These are phyloP conservation scores for Sanguinoderma infundibulare DNA, from an alignment of 1,284 basidiomycete genomes.

Conservation along the genomic window DNA sequence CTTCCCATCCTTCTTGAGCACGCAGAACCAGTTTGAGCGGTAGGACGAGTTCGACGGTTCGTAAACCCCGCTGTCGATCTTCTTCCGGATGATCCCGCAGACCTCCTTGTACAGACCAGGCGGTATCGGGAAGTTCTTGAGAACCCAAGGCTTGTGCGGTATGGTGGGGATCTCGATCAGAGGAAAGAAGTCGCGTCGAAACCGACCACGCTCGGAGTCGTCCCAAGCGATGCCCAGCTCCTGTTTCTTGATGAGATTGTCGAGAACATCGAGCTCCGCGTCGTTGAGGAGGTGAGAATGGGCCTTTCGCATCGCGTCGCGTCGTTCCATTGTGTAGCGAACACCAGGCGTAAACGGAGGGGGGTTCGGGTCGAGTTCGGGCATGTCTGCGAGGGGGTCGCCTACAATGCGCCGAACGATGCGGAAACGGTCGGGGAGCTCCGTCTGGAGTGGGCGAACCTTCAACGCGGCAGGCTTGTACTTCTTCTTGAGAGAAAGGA, in stretches of 20 bases:
- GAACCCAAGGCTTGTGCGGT: slow-evolving; percentile 41
- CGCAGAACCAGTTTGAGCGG: slow-evolving; percentile 43
- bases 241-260: slow-evolving; percentile 37
- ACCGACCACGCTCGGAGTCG: slow-evolving; percentile 37
- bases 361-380: slow-evolving; percentile 29
- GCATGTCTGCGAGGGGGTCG: slow-evolving; percentile 39
- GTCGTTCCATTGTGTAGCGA: slow-evolving; percentile 38
- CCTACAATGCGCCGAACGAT: slow-evolving; percentile 38
- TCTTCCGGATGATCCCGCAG: slow-evolving; percentile 36
- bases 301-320: slow-evolving; percentile 28
- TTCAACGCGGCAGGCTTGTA: slow-evolving; percentile 43
- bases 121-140: slow-evolving; percentile 43
- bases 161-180: slow-evolving; percentile 39
- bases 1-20: slow-evolving; percentile 43
- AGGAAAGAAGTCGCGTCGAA: slow-evolving; percentile 40
- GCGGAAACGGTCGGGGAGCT: slow-evolving; percentile 36
- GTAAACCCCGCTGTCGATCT: slow-evolving; percentile 39
- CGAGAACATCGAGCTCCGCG: slow-evolving; percentile 35
- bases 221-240: slow-evolving; percentile 40
- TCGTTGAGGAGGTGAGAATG: slow-evolving; percentile 38
- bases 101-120: slow-evolving; percentile 41
- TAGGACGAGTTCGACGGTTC: slow-evolving; percentile 43
- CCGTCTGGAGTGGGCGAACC: slow-evolving; percentile 32
- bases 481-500: slow-evolving; percentile 30
- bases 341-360: slow-evolving; percentile 34